Conservation (phyloP, 2,329 filamentous ascomycete genomes). For the Lasiodiplodia sp. region DNA sequence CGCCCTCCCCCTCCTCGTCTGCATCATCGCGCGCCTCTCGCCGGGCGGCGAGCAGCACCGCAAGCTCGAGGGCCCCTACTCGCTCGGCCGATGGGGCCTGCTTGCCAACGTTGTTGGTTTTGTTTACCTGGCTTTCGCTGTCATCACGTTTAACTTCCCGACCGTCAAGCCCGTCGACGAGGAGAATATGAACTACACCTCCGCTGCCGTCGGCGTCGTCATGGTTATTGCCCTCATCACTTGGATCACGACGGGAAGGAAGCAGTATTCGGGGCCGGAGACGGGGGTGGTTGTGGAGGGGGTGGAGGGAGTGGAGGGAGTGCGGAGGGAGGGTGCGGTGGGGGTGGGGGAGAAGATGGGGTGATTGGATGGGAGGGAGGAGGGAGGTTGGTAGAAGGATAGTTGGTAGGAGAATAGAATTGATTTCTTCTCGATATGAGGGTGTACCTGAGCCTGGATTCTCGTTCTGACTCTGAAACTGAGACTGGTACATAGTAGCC, state of each 20-base stretch:
- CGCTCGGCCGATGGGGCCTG: slow-evolving; percentile 54
- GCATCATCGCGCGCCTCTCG: slow-evolving; percentile 56
- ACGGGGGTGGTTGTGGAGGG: slow-evolving; percentile 16
- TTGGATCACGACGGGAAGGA: slow-evolving; percentile 61
- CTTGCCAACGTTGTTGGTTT: slow-evolving; percentile 59
- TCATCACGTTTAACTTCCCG: slow-evolving; percentile 65
- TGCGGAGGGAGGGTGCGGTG: not conserved
- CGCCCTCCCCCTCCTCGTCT: slow-evolving; percentile 61
- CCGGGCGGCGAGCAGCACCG: slow-evolving; percentile 48
- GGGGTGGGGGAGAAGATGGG: not conserved
- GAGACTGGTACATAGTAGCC: too few species aligned
- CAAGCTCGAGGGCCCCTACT: slow-evolving; percentile 53
- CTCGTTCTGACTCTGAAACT: too few species aligned
- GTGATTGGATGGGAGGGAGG: not conserved
- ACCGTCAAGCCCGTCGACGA: slow-evolving; percentile 58
- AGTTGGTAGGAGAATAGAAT: too few species aligned
- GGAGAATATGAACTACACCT: slow-evolving; percentile 67
- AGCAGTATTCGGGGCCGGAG: slow-evolving; percentile 59
- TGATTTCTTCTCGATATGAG: too few species aligned
- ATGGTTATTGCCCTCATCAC: slow-evolving; percentile 59
- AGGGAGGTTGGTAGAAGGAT: not conserved
- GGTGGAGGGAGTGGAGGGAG: not conserved
- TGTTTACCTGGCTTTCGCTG: slow-evolving; percentile 61
- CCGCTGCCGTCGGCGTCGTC: slow-evolving; percentile 63
- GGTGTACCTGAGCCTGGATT: too few species aligned